These are phyloP conservation scores for Metschnikowia picachoensis DNA, from an alignment of 805 yeast genomes.

Conservation along the genomic window DNA sequence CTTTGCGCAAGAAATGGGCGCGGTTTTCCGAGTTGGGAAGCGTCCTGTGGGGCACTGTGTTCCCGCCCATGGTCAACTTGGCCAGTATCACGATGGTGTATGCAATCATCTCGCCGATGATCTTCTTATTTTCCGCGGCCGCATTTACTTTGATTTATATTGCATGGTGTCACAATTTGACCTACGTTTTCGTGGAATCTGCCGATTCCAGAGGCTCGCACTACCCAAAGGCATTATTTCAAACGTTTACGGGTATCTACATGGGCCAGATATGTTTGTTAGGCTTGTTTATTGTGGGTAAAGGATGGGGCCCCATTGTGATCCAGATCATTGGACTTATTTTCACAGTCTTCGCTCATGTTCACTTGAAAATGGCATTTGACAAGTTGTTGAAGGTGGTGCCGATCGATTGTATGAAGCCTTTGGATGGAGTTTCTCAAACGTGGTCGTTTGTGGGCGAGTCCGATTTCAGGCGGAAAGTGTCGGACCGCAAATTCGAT, in stretches of 20 bases:
- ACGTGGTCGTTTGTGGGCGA: constrained; percentile 52
- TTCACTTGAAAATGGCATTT: constrained; percentile 62
- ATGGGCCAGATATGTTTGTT: constrained; percentile 81
- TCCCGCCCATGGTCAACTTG: constrained; percentile 72
- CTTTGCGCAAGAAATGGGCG: constrained; percentile 63
- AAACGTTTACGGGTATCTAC: constrained; percentile 83
- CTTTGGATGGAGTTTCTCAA: constrained; percentile 64
- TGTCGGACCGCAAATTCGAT: constrained; percentile 22
- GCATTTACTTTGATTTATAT: constrained; percentile 72
- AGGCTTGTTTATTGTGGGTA: constrained; percentile 84
- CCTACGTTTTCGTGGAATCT: constrained; percentile 63
- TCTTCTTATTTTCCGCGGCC: constrained; percentile 65
- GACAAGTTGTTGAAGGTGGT: constrained; percentile 50
- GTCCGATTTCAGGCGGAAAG: constrained; percentile 32
- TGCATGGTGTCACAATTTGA: constrained; percentile 73
- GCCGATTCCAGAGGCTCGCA: constrained; percentile 76
- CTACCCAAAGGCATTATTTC: constrained; percentile 86
- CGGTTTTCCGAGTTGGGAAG: constrained; percentile 54
- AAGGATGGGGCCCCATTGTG: constrained; percentile 92
- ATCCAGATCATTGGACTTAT: constrained; percentile 64
- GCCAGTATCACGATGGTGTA: constrained; percentile 67
- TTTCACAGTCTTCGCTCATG: constrained; percentile 65
- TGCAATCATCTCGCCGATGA: constrained; percentile 76
- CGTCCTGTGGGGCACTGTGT: constrained; percentile 69
- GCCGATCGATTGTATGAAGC: constrained; percentile 72